Base-by-base conservation (phyloP, 805 yeast genomes). In the Lipomyces orientalis region DNA sequence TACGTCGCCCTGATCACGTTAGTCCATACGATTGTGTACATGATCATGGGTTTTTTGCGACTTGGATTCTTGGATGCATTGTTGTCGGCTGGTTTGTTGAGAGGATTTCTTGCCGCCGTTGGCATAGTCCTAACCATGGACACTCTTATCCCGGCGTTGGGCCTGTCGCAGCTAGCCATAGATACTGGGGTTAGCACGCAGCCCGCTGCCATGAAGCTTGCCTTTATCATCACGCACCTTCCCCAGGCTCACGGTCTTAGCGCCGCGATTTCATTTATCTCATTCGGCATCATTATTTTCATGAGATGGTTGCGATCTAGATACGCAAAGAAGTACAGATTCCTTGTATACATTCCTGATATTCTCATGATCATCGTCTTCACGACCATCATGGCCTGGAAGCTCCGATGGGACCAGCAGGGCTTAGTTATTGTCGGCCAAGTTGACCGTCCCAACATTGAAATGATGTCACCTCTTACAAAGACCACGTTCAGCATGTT, bases 51-150 rank as follows among this genome's bases (percentile, higher is more conserved):
- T 0, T 76, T 93, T 16, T 82, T 90, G n/a, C 82, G 97, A 51
- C 87, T 91, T 72, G 98, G 98, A 0, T 93, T 88, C 75, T 80
- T 93, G 58, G 97, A 91, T 73, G 89, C 88, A 67, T 90, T 93
- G 1, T 80, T 93, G 60, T 89, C 95, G 52, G 85, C 91, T 31
- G 87, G 97, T 0, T 79, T 93, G 39, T 78, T 93, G 12, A 83
- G 92, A 69, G 97, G 97, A 0, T 93, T 93, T 74, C 86, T 93
- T 54, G 87, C 92, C 12, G 95, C 95, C 3, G 91, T 93, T 67
- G 97, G 97, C 16, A 71, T 90, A 25, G 88, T 91, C 8, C 92
- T 93, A 92, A 84, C 93, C 37, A 81, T 89, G 60, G 93, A 91
- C 76, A 88, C 97, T 1, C 73, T 85, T 10, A 86, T 92, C 12